Percentiles rank a stretch among this genome's conserved stretches.
Evolutionary conservation across 495 filamentous ascomycete species (phyloP).

Genomic region (Viridothelium virens): DNA sequence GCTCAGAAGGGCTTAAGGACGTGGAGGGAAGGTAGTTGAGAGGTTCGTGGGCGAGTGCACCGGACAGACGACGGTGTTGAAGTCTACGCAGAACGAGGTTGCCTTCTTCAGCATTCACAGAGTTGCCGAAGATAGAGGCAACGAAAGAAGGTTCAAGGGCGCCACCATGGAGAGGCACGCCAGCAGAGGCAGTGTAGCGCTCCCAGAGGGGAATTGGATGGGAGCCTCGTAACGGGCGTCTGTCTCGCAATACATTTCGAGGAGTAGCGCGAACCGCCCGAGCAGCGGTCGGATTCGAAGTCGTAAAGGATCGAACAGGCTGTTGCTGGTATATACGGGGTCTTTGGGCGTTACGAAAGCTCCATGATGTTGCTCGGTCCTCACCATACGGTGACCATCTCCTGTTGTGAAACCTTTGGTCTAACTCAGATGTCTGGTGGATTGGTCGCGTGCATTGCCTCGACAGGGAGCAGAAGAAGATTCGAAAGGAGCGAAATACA

Average conservation of each 20-base stretch:
- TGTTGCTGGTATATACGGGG: not conserved
- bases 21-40: slow-evolving; percentile 31
- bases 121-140: slow-evolving; percentile 54
- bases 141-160: slow-evolving; percentile 37
- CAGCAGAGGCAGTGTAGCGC: slow-evolving; percentile 23
- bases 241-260: slow-evolving; percentile 19
- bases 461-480: not conserved
- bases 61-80: slow-evolving; percentile 65
- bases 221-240: not conserved
- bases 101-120: slow-evolving; percentile 42
- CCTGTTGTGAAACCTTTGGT: not conserved
- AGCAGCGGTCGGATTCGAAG: not conserved
- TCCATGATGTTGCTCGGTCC: not conserved
- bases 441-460: not conserved
- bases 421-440: not conserved
- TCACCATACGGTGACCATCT: not conserved
- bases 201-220: slow-evolving; percentile 20
- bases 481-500: not conserved
- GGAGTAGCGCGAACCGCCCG: slow-evolving; percentile 14
- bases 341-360: not conserved
- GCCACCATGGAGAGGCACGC: slow-evolving; percentile 25
- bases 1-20: slow-evolving; percentile 23
- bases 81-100: slow-evolving; percentile 61
- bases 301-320: not conserved
- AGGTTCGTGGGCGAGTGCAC: slow-evolving; percentile 55